A percentile compares a stretch with the other conserved stretches of the same genome.
phyloP scores from a whole-genome alignment of 1,284 basidiomycete species.

The Sanguinoderma infundibulare region DNA sequence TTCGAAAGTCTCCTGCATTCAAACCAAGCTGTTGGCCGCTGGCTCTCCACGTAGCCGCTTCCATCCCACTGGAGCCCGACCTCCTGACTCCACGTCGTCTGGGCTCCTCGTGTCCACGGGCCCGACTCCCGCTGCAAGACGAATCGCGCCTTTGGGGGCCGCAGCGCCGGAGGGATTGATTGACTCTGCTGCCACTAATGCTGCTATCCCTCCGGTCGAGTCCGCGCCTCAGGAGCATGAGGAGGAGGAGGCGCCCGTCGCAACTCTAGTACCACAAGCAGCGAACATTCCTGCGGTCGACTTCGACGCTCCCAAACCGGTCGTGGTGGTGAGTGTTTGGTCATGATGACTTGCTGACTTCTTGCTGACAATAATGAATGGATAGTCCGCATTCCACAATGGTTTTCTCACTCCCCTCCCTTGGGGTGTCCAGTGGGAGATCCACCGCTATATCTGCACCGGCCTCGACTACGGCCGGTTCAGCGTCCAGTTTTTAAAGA shows the following conservation, averaged over 20 bases:
- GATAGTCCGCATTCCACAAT: neutral
- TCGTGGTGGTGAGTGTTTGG: conserved; percentile 10
- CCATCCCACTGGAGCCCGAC: neutral
- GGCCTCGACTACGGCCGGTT: conserved; percentile 9
- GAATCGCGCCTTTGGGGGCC: too few species aligned
- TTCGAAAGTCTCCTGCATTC: neutral
- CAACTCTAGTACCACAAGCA: neutral
- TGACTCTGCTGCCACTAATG: neutral
- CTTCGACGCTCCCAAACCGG: conserved; percentile 9
- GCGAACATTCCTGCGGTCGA: neutral
- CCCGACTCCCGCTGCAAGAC: too few species aligned
- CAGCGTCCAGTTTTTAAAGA: neutral
- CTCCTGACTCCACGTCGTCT: neutral
- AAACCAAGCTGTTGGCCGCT: neutral
- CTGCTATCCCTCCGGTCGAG: neutral
- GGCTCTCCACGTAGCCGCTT: neutral
- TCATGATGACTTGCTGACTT: neutral
- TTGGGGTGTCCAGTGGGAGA: conserved; percentile 34
- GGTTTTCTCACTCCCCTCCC: conserved; percentile 6
- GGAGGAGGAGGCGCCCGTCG: neutral
- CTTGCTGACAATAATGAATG: neutral
- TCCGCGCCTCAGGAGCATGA: neutral
- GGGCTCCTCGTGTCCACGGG: too few species aligned
- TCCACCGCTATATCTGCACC: conserved; percentile 26
- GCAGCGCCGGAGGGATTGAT: too few species aligned